phyloP scores from a whole-genome alignment of 495 filamentous ascomycete genomes.

The Hyaloscypha finlandica region DNA sequence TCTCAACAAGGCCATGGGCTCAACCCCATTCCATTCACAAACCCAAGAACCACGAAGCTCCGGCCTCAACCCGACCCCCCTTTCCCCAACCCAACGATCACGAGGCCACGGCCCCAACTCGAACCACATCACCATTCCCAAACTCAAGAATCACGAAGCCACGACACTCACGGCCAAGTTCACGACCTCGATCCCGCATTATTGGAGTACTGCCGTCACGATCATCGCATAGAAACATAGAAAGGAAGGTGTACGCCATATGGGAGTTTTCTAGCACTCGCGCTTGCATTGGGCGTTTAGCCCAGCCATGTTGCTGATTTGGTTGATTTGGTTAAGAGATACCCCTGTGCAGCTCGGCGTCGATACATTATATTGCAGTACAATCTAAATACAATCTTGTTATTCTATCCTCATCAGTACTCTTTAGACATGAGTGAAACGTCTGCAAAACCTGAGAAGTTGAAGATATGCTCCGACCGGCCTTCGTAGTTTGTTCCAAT shows the following conservation, averaged over 20 bases:
- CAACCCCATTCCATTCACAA: not conserved
- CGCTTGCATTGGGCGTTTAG: not conserved
- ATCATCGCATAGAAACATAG: conserved; percentile 2
- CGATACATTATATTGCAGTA: not conserved
- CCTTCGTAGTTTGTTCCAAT: no score
- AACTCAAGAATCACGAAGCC: no score
- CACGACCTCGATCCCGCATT: not conserved
- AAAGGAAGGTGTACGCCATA: conserved; percentile 1
- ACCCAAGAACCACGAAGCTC: not conserved
- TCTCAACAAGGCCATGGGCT: not conserved
- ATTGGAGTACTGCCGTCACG: not conserved
- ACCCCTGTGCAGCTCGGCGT: not conserved
- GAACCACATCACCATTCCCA: no score
- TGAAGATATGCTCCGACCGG: no score
- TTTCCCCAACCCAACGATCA: no score
- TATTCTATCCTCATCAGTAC: no score
- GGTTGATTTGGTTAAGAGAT: not conserved
- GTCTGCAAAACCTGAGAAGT: no score
- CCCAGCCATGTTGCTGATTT: not conserved
- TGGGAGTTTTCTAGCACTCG: conserved; percentile 1
- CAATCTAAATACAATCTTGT: not conserved
- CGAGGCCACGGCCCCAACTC: not conserved
- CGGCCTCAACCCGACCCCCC: no score
- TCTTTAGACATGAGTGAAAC: no score
- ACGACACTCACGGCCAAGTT: not conserved